Evolutionary conservation across 2,329 filamentous ascomycete species (phyloP).

Genomic region (Thielaviopsis euricoi): DNA sequence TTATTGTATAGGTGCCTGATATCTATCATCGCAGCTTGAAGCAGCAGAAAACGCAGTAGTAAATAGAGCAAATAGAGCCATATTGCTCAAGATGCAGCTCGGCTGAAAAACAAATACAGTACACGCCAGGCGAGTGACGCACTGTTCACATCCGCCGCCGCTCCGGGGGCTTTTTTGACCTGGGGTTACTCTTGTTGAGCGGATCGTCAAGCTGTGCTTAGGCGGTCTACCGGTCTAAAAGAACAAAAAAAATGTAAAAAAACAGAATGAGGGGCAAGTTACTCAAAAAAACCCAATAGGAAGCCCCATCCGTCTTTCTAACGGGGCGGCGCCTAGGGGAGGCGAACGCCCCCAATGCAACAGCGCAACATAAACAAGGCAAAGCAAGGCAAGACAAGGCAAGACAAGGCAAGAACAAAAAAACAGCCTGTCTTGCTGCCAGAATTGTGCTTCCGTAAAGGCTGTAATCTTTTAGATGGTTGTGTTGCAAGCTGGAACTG

Average conservation of each 20-base stretch:
- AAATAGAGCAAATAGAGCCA: too few relatives aligned
- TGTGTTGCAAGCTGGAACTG: not conserved
- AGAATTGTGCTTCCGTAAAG: too few relatives aligned
- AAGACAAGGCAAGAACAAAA: not conserved
- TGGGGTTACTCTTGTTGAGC: not conserved
- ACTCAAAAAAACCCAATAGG: not conserved
- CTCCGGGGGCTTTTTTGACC: not conserved
- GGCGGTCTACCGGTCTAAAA: not conserved
- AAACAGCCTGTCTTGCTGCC: not conserved
- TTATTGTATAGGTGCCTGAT: too few relatives aligned
- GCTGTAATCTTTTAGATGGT: too few relatives aligned
- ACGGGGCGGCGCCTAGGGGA: not conserved
- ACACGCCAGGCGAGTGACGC: too few relatives aligned
- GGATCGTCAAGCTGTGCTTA: not conserved
- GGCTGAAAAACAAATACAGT: too few relatives aligned
- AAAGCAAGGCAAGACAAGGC: too few relatives aligned
- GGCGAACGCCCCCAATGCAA: not conserved
- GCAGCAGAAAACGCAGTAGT: too few relatives aligned
- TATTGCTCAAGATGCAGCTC: too few relatives aligned
- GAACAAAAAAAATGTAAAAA: not conserved
- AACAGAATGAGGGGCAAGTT: not conserved
- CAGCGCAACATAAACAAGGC: not conserved
- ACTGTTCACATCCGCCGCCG: too few relatives aligned
- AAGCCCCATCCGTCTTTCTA: not conserved
- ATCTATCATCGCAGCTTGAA: too few relatives aligned